Percentiles rank a stretch among this genome's conserved stretches.
Evolutionary conservation across 257 asterid genomes (phyloP).

Genomic region (Nicotiana obtusifolia): DNA sequence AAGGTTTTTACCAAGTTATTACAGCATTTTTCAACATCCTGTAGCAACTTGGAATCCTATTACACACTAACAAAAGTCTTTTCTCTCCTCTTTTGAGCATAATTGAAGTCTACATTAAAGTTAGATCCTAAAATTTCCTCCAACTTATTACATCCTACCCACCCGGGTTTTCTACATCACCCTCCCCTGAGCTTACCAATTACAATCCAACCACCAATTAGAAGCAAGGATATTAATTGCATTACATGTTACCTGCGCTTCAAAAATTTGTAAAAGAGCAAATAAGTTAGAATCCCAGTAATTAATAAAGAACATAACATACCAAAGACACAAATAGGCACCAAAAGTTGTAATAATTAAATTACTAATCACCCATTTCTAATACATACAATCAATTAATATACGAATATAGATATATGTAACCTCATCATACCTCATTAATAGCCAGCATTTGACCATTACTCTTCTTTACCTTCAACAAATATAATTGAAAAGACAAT

Average conservation of each 20-base stretch:
- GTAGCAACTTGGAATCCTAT: neutral
- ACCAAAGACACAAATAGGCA: neutral
- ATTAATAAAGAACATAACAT: neutral
- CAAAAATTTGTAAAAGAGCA: neutral
- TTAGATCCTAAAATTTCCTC: neutral
- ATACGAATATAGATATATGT: neutral
- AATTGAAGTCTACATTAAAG: neutral
- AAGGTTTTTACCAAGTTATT: neutral
- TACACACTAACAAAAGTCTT: neutral
- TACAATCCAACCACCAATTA: neutral
- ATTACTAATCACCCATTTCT: neutral
- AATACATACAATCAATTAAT: neutral
- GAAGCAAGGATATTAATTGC: neutral
- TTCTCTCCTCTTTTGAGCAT: neutral
- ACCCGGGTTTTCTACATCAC: neutral
- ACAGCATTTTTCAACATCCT: neutral
- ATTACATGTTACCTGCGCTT: neutral
- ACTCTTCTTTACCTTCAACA: constrained; percentile 68
- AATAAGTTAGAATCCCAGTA: neutral
- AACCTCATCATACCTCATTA: constrained; percentile 47
- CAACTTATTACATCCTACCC: neutral
- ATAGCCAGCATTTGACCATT: constrained; percentile 77
- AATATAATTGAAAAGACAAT: too few species aligned
- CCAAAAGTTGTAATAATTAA: neutral
- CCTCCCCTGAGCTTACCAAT: neutral